Percentiles rank a stretch among this genome's conserved stretches.
These are phyloP conservation scores for Solanum hybrid DNA, from an alignment of 305 asterid genomes.

Conservation along the genomic window DNA sequence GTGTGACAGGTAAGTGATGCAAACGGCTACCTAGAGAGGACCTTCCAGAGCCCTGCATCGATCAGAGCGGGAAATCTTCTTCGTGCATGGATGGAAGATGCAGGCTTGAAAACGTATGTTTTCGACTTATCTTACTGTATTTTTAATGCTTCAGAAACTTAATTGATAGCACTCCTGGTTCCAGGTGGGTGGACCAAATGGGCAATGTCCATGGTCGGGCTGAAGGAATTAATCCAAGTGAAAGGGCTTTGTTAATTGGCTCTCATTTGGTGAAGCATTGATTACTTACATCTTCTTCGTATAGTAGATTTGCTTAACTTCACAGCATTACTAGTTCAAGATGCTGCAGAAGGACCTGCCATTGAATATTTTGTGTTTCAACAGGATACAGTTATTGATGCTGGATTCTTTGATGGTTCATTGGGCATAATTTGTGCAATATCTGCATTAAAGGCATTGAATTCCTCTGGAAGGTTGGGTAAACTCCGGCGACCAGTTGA, in stretches of 20 bases:
- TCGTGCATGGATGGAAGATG: conserved; percentile 89
- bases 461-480: conserved; percentile 48
- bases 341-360: background rate
- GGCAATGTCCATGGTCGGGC: conserved; percentile 89
- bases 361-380: conserved; percentile 15
- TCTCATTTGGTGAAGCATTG: conserved; percentile 82
- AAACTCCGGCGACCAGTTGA: conserved; percentile 72
- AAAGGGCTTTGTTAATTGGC: conserved; percentile 82
- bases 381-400: conserved; percentile 96
- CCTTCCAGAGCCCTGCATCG: conserved; percentile 91
- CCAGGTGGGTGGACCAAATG: conserved; percentile 94
- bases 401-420: conserved; percentile 86
- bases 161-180: conserved; percentile 15
- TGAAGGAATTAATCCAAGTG: conserved; percentile 70
- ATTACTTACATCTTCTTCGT: background rate
- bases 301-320: background rate
- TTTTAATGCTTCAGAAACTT: background rate
- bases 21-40: conserved; percentile 69
- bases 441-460: conserved; percentile 79
- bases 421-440: conserved; percentile 70
- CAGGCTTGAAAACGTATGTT: conserved; percentile 80
- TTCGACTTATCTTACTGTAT: background rate
- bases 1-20: conserved; percentile 83
- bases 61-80: conserved; percentile 62
- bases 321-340: background rate